Evolutionary conservation across 1,284 basidiomycete species (phyloP).

Genomic region (Cryptococcus sp.): DNA sequence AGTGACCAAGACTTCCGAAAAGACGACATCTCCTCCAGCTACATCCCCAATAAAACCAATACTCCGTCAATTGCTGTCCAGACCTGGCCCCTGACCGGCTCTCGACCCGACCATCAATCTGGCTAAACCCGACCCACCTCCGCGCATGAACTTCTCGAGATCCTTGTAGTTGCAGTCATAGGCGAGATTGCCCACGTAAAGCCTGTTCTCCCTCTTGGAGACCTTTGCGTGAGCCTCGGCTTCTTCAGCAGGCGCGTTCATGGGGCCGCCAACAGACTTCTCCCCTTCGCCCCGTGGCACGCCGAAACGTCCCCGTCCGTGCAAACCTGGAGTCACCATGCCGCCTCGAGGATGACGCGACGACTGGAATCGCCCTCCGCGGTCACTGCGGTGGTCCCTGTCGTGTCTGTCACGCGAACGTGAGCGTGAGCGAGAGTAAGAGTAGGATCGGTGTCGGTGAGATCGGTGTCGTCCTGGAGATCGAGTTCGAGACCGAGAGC

Average conservation of each 20-base stretch:
- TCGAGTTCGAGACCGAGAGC: conserved; percentile 31
- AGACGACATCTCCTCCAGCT: conserved; percentile 92
- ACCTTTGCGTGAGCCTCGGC: conserved; percentile 84
- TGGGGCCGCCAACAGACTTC: conserved; percentile 77
- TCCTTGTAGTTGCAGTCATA: conserved; percentile 98
- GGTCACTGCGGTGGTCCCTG: conserved; percentile 24
- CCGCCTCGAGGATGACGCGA: conserved; percentile 3
- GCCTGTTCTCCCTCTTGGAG: conserved; percentile 95
- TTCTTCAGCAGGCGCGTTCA: conserved; percentile 86
- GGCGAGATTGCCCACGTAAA: conserved; percentile 96
- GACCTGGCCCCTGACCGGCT: no score
- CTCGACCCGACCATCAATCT: conserved; percentile 2
- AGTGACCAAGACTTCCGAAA: conserved; percentile 96
- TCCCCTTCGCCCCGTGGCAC: conserved; percentile 27
- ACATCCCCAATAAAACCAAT: conserved; percentile 30
- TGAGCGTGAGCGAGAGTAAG: conserved; percentile 65
- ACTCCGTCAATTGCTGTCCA: conserved; percentile 5
- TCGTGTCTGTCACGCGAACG: conserved; percentile 30
- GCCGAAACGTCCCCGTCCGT: neutral
- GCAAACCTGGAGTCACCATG: neutral
- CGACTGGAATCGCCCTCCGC: conserved; percentile 17
- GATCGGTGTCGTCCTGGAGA: conserved; percentile 62
- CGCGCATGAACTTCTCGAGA: conserved; percentile 96
- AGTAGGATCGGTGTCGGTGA: conserved; percentile 60
- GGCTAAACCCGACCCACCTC: conserved; percentile 80